These are phyloP conservation scores for Lepraria neglecta DNA, from an alignment of 495 filamentous ascomycete species.

Conservation along the genomic window DNA sequence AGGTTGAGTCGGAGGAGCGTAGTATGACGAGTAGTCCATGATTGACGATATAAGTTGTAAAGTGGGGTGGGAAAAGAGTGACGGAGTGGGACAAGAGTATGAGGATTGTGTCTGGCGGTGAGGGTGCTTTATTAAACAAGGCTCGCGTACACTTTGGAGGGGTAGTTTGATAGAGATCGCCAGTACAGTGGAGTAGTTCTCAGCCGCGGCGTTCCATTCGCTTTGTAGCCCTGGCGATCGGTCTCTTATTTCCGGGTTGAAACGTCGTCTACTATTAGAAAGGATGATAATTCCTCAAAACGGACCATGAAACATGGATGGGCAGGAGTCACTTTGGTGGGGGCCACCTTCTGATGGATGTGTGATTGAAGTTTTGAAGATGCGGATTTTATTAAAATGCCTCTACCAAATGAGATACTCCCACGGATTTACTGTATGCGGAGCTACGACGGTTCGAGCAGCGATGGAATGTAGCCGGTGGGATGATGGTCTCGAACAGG, in stretches of 20 bases:
- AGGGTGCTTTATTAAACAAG: not conserved
- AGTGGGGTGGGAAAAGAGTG: not conserved
- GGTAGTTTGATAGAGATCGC: slow-evolving; percentile 12
- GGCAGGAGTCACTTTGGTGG: not conserved
- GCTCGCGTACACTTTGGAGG: not conserved
- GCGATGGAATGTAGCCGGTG: not conserved
- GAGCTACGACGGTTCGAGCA: not conserved
- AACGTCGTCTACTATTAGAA: not conserved
- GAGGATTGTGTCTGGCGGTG: not conserved
- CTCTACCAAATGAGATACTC: not conserved
- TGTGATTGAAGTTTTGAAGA: not conserved
- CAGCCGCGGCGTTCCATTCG: slow-evolving; percentile 7
- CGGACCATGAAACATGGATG: not conserved
- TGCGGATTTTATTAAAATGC: not conserved
- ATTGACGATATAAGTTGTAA: not conserved
- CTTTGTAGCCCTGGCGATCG: not conserved
- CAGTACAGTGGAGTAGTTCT: slow-evolving; percentile 3
- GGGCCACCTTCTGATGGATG: not conserved
- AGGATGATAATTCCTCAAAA: not conserved
- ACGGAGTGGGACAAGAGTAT: not conserved
- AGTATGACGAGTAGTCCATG: slow-evolving; percentile 31
- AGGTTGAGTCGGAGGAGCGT: slow-evolving; percentile 21
- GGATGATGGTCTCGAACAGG: slow-evolving; percentile 2
- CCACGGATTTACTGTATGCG: slow-evolving; percentile 1
- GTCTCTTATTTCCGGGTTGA: slow-evolving; percentile 7